phyloP scores from a whole-genome alignment of 352 stramenopile genomes.

The Globisporangium recalcitrans region DNA sequence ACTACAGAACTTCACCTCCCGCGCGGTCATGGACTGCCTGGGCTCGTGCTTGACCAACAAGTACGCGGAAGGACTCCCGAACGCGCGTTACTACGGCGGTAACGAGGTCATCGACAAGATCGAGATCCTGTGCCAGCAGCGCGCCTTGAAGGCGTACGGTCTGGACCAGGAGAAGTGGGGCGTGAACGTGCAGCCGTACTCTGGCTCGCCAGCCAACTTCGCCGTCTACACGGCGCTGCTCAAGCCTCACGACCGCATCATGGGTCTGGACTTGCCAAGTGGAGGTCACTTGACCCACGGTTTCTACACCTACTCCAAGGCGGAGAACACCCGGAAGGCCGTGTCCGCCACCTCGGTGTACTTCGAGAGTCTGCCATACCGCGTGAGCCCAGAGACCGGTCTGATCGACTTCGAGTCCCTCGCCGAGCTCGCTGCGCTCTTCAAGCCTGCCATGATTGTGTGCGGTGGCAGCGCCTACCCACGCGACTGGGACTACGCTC shows the following conservation, averaged over 20 bases:
- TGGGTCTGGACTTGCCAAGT: constrained; percentile 98
- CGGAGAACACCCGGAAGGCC: constrained; percentile 94
- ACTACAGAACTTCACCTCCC: constrained; percentile 96
- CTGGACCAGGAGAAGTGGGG: constrained; percentile 94
- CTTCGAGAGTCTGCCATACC: constrained; percentile 98
- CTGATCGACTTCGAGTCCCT: constrained; percentile 98
- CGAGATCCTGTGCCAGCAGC: constrained; percentile 92
- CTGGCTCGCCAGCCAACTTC: constrained; percentile 97
- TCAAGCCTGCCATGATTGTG: constrained; percentile 98
- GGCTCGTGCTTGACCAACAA: constrained; percentile 99
- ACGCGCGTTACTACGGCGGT: constrained; percentile 96
- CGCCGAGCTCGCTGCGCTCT: constrained; percentile 90
- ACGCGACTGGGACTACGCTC: constrained; percentile 97
- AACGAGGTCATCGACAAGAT: constrained; percentile 98
- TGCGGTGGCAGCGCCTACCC: constrained; percentile 97
- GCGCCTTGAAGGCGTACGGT: constrained; percentile 92
- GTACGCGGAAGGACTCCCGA: constrained; percentile 96
- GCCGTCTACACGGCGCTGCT: constrained; percentile 98
- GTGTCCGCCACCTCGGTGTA: constrained; percentile 99
- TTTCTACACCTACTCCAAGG: constrained; percentile 97
- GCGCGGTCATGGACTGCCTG: constrained; percentile 97
- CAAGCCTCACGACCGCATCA: constrained; percentile 98
- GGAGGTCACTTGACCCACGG: constrained; percentile 99
- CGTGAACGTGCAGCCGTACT: constrained; percentile 99
- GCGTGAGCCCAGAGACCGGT: constrained; percentile 91